Conservation (phyloP, 768 basidiomycete genomes). For the Kwoniella bestiolae region DNA sequence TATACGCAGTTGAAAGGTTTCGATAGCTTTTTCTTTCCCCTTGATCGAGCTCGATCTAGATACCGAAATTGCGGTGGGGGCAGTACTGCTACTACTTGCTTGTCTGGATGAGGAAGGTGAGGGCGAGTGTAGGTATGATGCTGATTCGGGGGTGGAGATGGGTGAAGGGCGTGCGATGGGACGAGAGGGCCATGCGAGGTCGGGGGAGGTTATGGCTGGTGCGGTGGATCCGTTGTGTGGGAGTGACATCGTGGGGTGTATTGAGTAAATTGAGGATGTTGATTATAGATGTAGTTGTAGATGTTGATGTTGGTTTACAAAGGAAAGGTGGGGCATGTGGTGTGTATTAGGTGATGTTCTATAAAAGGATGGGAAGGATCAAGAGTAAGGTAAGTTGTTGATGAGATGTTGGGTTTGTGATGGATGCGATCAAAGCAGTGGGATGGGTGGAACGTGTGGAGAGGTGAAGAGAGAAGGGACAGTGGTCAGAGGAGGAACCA, state of each 20-base stretch:
- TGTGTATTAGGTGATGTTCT: not conserved
- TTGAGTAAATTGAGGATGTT: not conserved
- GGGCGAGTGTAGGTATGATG: not conserved
- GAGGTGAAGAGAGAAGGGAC: not conserved
- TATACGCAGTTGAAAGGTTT: constrained; percentile 10
- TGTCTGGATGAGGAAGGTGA: constrained; percentile 11
- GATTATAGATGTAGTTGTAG: not conserved
- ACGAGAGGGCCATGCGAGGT: constrained; percentile 44
- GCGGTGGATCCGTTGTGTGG: constrained; percentile 39
- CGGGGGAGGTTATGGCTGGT: constrained; percentile 43
- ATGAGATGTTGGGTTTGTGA: too few species aligned
- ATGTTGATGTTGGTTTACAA: not conserved
- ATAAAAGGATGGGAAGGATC: not conserved
- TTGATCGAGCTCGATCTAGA: constrained; percentile 9
- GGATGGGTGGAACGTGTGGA: not conserved
- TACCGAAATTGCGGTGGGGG: not conserved
- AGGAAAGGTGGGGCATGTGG: not conserved
- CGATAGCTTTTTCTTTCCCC: constrained; percentile 26
- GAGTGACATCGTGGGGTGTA: constrained; percentile 15
- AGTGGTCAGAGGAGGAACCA: not conserved
- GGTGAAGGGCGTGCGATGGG: constrained; percentile 35
- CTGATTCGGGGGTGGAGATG: constrained; percentile 20
- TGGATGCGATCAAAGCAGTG: not conserved
- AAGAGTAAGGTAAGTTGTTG: not conserved
- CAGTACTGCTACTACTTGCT: constrained; percentile 13